A percentile compares a stretch with the other conserved stretches of the same genome.
phyloP scores from a whole-genome alignment of 164 flowering plant species.

The Umbilicus rupestris region DNA sequence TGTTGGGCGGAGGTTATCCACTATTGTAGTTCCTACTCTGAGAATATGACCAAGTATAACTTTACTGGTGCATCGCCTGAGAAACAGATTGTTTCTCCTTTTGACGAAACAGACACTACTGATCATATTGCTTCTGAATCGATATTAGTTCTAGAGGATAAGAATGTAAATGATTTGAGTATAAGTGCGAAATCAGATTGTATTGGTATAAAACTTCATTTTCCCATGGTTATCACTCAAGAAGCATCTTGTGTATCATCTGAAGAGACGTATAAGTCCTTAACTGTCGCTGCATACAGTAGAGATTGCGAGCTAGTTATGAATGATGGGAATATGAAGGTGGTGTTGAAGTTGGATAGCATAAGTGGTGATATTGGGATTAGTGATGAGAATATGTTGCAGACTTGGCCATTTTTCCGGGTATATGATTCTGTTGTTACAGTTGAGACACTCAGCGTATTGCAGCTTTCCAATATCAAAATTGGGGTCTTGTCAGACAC shows the following conservation, averaged over 20 bases:
- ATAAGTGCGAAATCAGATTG: constrained; percentile 37
- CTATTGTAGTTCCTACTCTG: constrained; percentile 22
- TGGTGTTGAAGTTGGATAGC: constrained; percentile 37
- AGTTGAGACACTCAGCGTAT: constrained; percentile 22
- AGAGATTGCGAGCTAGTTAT: constrained; percentile 33
- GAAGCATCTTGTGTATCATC: constrained; percentile 11
- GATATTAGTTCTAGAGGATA: neutral
- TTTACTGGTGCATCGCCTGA: neutral
- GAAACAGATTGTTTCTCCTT: neutral
- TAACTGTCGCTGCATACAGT: constrained; percentile 33
- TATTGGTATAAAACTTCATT: constrained; percentile 36
- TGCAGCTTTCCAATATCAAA: constrained; percentile 16
- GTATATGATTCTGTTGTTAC: constrained; percentile 28
- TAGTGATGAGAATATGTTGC: constrained; percentile 21
- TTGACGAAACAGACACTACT: neutral
- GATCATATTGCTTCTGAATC: neutral
- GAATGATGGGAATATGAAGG: constrained; percentile 18
- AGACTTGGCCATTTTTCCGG: constrained; percentile 56
- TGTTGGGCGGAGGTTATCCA: constrained; percentile 56
- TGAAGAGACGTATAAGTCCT: constrained; percentile 18
- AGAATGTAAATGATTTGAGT: constrained; percentile 9
- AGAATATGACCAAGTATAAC: constrained; percentile 13
- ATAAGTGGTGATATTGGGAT: constrained; percentile 29
- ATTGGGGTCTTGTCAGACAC: constrained; percentile 32
- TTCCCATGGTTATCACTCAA: constrained; percentile 33